These are phyloP conservation scores for Candida sp. DNA, from an alignment of 1,139 yeast genomes.

Conservation along the genomic window DNA sequence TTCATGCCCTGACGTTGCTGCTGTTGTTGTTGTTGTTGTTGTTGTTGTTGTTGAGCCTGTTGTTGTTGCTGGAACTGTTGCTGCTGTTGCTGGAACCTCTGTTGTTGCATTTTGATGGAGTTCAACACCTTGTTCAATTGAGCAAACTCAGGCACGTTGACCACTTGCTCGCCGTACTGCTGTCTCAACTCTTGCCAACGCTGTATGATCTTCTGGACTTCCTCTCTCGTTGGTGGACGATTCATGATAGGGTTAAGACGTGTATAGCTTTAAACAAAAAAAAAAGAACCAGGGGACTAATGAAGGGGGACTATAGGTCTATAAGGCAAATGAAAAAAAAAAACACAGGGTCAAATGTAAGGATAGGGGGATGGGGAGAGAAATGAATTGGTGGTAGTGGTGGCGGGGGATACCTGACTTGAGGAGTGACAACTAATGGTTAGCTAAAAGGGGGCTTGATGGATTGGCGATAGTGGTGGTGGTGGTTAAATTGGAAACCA, in stretches of 20 bases:
- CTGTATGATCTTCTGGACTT: slow-evolving; percentile 46
- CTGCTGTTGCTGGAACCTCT: slow-evolving; percentile 22
- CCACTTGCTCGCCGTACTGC: slow-evolving; percentile 69
- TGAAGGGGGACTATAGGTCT: neutral
- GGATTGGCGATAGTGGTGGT: neutral
- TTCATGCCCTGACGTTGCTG: slow-evolving; percentile 5
- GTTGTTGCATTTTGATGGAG: slow-evolving; percentile 46
- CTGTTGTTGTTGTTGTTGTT: slow-evolving; percentile 10
- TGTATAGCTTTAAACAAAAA: neutral
- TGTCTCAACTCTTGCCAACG: slow-evolving; percentile 68
- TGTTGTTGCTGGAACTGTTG: slow-evolving; percentile 16
- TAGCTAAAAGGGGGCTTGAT: slow-evolving; percentile 2
- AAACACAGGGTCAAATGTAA: neutral
- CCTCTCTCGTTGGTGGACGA: slow-evolving; percentile 41
- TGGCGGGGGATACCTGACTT: neutral
- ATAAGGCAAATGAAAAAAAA: neutral
- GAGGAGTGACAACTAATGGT: neutral
- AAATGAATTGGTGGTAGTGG: neutral
- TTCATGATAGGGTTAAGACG: slow-evolving; percentile 22
- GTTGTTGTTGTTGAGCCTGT: slow-evolving; percentile 16
- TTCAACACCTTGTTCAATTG: slow-evolving; percentile 61
- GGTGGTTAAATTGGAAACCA: neutral
- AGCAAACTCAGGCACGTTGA: slow-evolving; percentile 63
- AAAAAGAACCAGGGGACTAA: slow-evolving; percentile 1
- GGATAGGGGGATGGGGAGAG: too few relatives aligned